Base-by-base conservation (phyloP, 176 grass and related monocot genomes). In the Avena sativa region DNA sequence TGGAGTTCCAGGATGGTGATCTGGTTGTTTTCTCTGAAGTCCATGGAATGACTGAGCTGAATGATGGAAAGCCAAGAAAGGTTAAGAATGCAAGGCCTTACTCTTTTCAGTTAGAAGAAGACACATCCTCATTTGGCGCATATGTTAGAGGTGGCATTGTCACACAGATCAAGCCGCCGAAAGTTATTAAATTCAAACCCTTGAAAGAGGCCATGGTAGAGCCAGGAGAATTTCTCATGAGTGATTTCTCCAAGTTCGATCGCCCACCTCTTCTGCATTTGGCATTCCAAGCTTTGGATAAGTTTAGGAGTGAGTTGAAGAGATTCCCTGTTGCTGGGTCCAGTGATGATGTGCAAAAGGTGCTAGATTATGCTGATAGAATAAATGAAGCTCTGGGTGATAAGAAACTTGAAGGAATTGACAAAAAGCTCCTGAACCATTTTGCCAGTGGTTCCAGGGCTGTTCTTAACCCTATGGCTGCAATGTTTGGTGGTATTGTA, bases 1-100 rank as follows among this genome's bases (percentile, higher is more conserved):
- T 98, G 17, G 93, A 93, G 79, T 95, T 98, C 86, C 95, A 98
- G 88, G 95, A 95, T 89, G 86, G 91, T 61, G 93, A 98, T 93
- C 74, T 95, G 58, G 89, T 98, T 79, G 71, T 92, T 83, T 95
- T 98, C 80, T 98, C 95, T 89, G 95, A 98, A 89, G 67, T 98
- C 16, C 89, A 92, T 8, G 95, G 95, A 85, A 98, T 98, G 91
- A 79, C 89, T 51, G 91, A 98, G 51, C 81, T 98, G 46, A 93
- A 98, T 89, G 95, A 95, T 93, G 95, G 91, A 81, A 98, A 90
- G 46, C 95, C 95, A 58, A 90, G 93, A 85, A 92, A 87, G 81
- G 88, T 98, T 49, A 98, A 90, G 86, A 93, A 89, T 79, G 90
- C 93, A 73, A 98, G 93, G 77, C 91, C 95, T 87, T 98, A 79